phyloP scores from a whole-genome alignment of 805 yeast genomes.

The Naumovozyma baii region DNA sequence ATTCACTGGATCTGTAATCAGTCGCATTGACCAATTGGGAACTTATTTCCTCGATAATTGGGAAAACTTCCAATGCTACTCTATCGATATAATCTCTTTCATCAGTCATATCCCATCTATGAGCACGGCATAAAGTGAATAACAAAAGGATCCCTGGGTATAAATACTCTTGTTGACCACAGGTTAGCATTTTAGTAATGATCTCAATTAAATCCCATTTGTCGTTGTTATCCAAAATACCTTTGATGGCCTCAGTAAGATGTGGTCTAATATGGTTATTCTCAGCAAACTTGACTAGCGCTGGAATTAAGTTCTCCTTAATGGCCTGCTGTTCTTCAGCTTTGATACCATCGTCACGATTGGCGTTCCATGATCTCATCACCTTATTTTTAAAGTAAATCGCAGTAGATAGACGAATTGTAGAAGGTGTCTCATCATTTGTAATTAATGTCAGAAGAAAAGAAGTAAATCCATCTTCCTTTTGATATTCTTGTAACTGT shows the following conservation, averaged over 20 bases:
- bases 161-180: conserved; percentile 32
- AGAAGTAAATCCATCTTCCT: conserved; percentile 48
- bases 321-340: conserved; percentile 46
- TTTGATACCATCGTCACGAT: conserved; percentile 26
- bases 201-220: conserved; percentile 31
- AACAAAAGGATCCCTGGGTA: conserved; percentile 50
- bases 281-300: conserved; percentile 37
- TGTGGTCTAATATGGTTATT: conserved; percentile 43
- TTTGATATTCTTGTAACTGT: conserved; percentile 42
- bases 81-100: conserved; percentile 40
- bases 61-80: conserved; percentile 42
- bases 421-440: conserved; percentile 35
- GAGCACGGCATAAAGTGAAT: conserved; percentile 44
- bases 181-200: conserved; percentile 30
- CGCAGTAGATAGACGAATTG: conserved; percentile 49
- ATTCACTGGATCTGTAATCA: conserved; percentile 32
- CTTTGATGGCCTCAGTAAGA: conserved; percentile 46
- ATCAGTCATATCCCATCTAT: conserved; percentile 46
- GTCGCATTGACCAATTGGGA: conserved; percentile 27
- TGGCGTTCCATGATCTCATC: conserved; percentile 42
- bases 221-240: conserved; percentile 39
- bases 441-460: conserved; percentile 42
- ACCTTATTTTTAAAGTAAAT: conserved; percentile 62
- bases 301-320: conserved; percentile 44
- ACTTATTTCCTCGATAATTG: conserved; percentile 47